Evolutionary conservation across 164 flowering plant genomes (phyloP), one percentile per base, ranked within the genome.

Genomic region (Akebia trifoliata): DNA sequence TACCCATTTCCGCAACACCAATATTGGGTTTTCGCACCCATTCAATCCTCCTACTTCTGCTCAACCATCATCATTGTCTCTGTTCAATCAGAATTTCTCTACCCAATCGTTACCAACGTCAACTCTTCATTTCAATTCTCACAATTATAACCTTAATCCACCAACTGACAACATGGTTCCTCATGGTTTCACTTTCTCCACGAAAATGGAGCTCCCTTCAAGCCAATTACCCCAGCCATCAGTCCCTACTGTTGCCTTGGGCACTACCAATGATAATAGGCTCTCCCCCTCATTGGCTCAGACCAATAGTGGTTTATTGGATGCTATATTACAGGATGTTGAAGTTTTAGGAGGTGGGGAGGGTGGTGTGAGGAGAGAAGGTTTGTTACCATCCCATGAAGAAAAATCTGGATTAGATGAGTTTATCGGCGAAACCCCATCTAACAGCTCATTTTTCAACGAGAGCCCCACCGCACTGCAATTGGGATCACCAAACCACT

Each of bases 311-410:
- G 83, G 81, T 15, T 51, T 75, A 40, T 50, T 79, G 74, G 83
- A 79, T 57, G 78, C 73, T 25, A 54, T 77, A 24, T 51, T 77
- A 49, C 72, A 62, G 42, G 78, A 78, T 45, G 62, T 80, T 10
- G 75, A 70, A 25, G 64, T 50, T 12, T 48, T 76, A 56, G 59
- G 39, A 0, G 45, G 59, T 5, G 37, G 45, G 4, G 56, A 52
- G 7, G 43, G 46, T n/a, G n/a, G n/a, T 22, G 44, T 32, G 4
- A 55, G 47, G 64, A 61, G 36, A 60, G 38, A 59, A 25, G 54
- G 44, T 4, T 37, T 56, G 25, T 8, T 30, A 18, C 37, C 46
- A 40, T 31, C 44, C 4, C 35, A 49, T 21, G 32, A 55, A 25
- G 64, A 54, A 4, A 65, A 61, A 20, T 45, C 26, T 37, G 44